phyloP scores from a whole-genome alignment of 805 yeast genomes.

The Wickerhamiella qilinensis region DNA sequence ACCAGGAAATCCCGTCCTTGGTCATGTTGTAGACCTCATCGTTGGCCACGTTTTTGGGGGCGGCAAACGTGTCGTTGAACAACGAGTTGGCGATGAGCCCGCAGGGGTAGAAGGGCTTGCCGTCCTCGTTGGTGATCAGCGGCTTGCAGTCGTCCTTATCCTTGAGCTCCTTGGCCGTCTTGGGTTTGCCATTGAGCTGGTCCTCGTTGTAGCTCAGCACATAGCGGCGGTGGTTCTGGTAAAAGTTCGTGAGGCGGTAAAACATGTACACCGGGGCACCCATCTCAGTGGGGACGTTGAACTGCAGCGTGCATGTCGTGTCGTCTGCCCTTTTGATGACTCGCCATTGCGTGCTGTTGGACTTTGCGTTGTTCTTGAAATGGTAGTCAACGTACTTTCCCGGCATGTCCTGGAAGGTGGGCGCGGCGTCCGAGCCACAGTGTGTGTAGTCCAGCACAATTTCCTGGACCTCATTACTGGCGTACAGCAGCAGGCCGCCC shows the following conservation, averaged over 20 bases:
- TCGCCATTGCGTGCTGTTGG: conserved; percentile 48
- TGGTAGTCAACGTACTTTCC: conserved; percentile 39
- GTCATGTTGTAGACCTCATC: conserved; percentile 27
- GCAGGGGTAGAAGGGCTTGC: conserved; percentile 73
- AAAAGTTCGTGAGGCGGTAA: conserved; percentile 78
- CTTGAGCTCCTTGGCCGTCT: conserved; percentile 33
- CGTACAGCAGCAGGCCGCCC: conserved; percentile 68
- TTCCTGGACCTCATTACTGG: conserved; percentile 68
- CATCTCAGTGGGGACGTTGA: conserved; percentile 56
- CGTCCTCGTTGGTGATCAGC: conserved; percentile 30
- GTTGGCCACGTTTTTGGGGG: conserved; percentile 26
- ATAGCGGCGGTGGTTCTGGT: conserved; percentile 87
- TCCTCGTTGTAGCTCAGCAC: conserved; percentile 69
- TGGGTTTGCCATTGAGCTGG: conserved; percentile 68
- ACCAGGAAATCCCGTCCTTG: conserved; percentile 66
- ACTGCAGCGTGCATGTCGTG: conserved; percentile 47
- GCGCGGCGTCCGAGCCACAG: conserved; percentile 40
- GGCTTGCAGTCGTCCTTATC: conserved; percentile 44
- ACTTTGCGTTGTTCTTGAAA: conserved; percentile 32
- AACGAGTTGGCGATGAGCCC: conserved; percentile 86
- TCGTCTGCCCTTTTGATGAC: conserved; percentile 27
- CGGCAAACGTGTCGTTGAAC: conserved; percentile 73
- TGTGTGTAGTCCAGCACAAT: conserved; percentile 58
- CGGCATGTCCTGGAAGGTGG: conserved; percentile 39
- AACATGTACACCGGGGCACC: conserved; percentile 59